phyloP scores from a whole-genome alignment of 169 alveolate genomes.

The Cryptosporidium sp. region DNA sequence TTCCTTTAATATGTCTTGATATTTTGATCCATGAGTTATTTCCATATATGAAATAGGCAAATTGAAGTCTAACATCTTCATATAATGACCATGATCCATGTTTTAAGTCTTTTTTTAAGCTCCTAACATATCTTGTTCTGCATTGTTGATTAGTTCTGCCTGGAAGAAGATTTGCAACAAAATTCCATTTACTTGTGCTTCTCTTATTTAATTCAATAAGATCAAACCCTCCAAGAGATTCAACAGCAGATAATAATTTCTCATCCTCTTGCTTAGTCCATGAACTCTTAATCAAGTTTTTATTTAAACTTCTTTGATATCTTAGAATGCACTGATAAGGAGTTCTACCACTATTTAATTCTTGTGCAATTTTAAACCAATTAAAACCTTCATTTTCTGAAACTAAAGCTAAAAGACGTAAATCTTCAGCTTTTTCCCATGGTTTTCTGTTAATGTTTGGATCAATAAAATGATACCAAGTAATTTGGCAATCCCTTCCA shows the following conservation, averaged over 20 bases:
- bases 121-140: conserved; percentile 81
- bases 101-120: conserved; percentile 57
- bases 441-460: conserved; percentile 57
- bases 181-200: conserved; percentile 83
- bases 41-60: conserved; percentile 78
- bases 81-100: conserved; percentile 79
- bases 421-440: conserved; percentile 61
- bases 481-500: conserved; percentile 69
- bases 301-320: conserved; percentile 74
- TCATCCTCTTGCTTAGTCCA: conserved; percentile 81
- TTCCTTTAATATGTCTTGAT: conserved; percentile 78
- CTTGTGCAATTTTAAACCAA: conserved; percentile 51
- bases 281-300: conserved; percentile 44
- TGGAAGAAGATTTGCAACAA: conserved; percentile 83
- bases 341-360: conserved; percentile 61
- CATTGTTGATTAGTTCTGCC: conserved; percentile 87
- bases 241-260: conserved; percentile 76
- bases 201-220: conserved; percentile 58
- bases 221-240: conserved; percentile 72
- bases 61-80: conserved; percentile 80
- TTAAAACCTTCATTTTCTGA: conserved; percentile 58
- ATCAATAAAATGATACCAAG: conserved; percentile 72
- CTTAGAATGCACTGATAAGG: conserved; percentile 69
- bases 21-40: conserved; percentile 75
- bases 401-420: conserved; percentile 40